Base-by-base conservation (phyloP, 169 alveolate genomes). In the Plasmodium berghei region DNA sequence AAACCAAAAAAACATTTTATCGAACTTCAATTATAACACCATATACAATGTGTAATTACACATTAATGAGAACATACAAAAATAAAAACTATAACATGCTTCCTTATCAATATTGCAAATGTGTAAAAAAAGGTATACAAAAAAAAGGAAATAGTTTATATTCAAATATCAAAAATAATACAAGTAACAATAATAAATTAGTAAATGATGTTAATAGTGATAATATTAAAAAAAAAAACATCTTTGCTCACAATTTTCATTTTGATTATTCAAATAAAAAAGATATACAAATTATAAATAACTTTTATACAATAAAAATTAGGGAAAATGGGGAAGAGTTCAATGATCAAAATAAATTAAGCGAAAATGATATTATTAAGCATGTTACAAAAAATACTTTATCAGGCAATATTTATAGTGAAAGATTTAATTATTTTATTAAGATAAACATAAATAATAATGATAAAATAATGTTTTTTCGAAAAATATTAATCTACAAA, bases 401-500 rank as follows among this genome's bases (percentile, higher is more conserved):
- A 9, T 10, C 42, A 5, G 55, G 10, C 26, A 12, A 64, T 59
- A 42, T 8, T 61, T 34, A 83, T 56, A 52, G n/a, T 64, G 72
- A 64, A 54, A 67, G 90, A 71, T 56, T 66, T 16, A 18, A 45
- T 22, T 45, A 24, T 24, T 54, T 83, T 28, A 67, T 66, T 61
- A 71, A 48, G 16, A 66, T 55, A 83, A 34, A 55, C 45, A 67
- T 67, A 45, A 67, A 83, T 48, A 69, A 83, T 26, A 48, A 59
- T 55, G 46, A 83, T 22, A 71, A 83, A 18, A 67, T 16, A 66
- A 22, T 42, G 20, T 49, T 34, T 46, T 54, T 67, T 72, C 40
- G 90, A 83, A 83, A 83, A 46, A 71, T 56, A 58, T 28, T 67
- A 48, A 83, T 83, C 6, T 83, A 83, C 46, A 69, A 67, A 83